These are phyloP conservation scores for Diplogelasinospora grovesii DNA, from an alignment of 495 filamentous ascomycete species.

Conservation along the genomic window DNA sequence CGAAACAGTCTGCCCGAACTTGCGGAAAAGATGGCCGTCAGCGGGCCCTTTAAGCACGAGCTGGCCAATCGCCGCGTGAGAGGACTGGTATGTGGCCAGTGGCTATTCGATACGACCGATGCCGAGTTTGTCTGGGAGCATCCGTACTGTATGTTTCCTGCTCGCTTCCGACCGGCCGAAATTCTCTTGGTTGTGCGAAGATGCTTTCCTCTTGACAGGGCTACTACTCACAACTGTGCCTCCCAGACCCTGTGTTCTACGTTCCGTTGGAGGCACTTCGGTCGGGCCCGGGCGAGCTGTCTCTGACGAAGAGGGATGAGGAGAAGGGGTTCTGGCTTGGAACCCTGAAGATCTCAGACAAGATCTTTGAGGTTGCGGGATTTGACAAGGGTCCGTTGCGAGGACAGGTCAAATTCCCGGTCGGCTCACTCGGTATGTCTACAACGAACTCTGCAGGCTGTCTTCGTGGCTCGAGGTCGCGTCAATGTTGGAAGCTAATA, in stretches of 20 bases:
- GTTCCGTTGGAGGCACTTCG: conserved; percentile 13
- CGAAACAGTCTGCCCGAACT: conserved; percentile 9
- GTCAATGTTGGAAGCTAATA: neutral
- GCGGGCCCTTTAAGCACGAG: conserved; percentile 23
- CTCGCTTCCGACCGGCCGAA: neutral
- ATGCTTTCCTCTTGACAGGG: neutral
- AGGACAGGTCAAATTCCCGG: conserved; percentile 26
- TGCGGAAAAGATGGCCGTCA: conserved; percentile 12
- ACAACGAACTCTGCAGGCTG: too few relatives aligned
- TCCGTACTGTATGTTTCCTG: conserved; percentile 9
- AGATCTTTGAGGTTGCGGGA: conserved; percentile 3
- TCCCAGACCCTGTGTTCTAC: conserved; percentile 21
- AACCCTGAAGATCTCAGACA: neutral
- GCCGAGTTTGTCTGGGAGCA: conserved; percentile 24
- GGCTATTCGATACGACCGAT: conserved; percentile 21
- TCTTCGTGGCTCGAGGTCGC: neutral
- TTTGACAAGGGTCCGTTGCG: conserved; percentile 14
- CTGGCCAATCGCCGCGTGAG: conserved; percentile 20
- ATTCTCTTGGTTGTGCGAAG: too few relatives aligned
- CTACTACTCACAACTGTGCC: too few relatives aligned
- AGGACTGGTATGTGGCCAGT: conserved; percentile 15
- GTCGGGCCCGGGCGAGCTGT: conserved; percentile 5
- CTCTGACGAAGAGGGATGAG: neutral
- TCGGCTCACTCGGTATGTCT: conserved; percentile 15
- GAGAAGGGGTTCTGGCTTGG: conserved; percentile 8